These are phyloP conservation scores for Balakata baccata DNA, from an alignment of 345 rosid genomes.

Conservation along the genomic window DNA sequence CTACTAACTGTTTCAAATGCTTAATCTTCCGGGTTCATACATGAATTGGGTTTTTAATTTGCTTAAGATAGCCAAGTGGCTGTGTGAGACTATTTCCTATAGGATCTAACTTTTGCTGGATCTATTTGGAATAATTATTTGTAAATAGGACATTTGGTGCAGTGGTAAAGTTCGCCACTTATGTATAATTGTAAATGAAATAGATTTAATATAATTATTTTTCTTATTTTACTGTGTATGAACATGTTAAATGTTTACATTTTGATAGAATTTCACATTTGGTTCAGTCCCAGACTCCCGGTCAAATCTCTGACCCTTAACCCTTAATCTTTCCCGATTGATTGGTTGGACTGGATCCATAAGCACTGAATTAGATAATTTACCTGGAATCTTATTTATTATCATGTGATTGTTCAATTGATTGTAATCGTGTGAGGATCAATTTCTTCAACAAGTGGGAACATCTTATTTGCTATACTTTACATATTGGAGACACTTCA, in stretches of 20 bases:
- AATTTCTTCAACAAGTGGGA: constrained; percentile 26
- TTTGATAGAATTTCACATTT: too few species aligned
- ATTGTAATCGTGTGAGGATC: constrained; percentile 12
- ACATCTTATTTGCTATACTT: constrained; percentile 20
- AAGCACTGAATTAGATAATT: neutral
- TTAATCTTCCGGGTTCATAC: neutral
- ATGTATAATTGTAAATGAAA: too few species aligned
- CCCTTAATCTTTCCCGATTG: too few species aligned
- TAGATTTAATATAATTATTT: too few species aligned
- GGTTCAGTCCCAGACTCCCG: too few species aligned
- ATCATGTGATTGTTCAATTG: constrained; percentile 2
- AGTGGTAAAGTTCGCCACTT: too few species aligned
- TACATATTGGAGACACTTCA: constrained; percentile 30
- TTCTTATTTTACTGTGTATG: too few species aligned
- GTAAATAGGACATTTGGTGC: neutral
- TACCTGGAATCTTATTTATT: constrained; percentile 21
- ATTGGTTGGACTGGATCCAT: too few species aligned
- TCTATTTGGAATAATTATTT: neutral
- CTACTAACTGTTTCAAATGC: neutral
- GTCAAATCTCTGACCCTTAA: too few species aligned
- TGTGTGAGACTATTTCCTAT: neutral
- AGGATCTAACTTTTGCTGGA: neutral
- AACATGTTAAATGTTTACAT: too few species aligned
- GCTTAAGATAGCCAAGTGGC: neutral
- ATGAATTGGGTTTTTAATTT: neutral